Evolutionary conservation across 441 rosid species (phyloP).

Genomic region (Erysimum cheiri): DNA sequence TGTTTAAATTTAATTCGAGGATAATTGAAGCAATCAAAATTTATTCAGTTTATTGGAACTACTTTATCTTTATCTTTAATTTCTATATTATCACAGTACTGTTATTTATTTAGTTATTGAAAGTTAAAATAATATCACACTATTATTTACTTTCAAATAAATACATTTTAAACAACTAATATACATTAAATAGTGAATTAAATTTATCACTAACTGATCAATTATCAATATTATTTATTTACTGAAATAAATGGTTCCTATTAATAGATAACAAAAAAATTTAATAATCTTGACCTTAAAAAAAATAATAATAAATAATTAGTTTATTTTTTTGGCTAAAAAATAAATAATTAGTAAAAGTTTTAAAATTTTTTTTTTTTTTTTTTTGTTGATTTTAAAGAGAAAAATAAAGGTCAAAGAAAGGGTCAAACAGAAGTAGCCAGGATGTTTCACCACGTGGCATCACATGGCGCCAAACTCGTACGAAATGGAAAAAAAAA

Average conservation of each 20-base stretch:
- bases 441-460: slow-evolving; percentile 33
- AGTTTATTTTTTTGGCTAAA: no score
- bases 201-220: neutral
- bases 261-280: neutral
- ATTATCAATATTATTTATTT: neutral
- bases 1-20: neutral
- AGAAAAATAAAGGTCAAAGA: slow-evolving; percentile 16
- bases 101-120: neutral
- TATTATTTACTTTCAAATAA: neutral
- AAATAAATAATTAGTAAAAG: no score
- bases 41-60: neutral
- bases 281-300: no score
- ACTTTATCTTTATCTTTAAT: neutral
- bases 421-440: slow-evolving; percentile 31
- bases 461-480: slow-evolving; percentile 43
- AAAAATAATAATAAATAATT: no score
- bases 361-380: no score
- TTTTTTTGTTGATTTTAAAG: slow-evolving; percentile 1
- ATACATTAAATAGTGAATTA: neutral
- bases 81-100: neutral
- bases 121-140: neutral
- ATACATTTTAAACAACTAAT: neutral
- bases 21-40: neutral
- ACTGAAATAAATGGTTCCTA: neutral
- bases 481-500: slow-evolving; percentile 15